Conservation (phyloP, 345 rosid genomes). For the Lumnitzera littorea region DNA sequence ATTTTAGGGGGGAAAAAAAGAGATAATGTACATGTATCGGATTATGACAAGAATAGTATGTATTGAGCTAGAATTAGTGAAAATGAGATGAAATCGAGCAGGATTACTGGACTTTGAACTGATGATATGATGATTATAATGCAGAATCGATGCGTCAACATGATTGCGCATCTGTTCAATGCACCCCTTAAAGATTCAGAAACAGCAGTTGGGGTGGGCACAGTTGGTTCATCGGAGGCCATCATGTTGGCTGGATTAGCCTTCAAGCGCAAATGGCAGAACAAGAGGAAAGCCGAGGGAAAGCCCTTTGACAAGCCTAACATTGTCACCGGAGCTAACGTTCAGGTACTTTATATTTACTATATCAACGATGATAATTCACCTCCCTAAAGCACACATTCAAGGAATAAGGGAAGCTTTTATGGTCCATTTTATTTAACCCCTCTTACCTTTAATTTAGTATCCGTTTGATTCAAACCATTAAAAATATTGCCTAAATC, state of each 20-base stretch:
- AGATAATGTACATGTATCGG: too few relatives aligned
- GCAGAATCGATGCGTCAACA: conserved; percentile 52
- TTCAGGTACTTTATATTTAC: conserved; percentile 23
- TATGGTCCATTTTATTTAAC: too few relatives aligned
- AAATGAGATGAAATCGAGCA: too few relatives aligned
- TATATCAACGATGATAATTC: too few relatives aligned
- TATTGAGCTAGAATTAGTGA: too few relatives aligned
- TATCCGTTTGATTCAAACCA: too few relatives aligned
- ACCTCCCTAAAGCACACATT: too few relatives aligned
- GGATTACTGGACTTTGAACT: background rate
- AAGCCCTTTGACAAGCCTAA: conserved; percentile 39
- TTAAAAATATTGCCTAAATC: too few relatives aligned
- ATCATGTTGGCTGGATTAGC: conserved; percentile 49
- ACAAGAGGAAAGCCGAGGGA: conserved; percentile 36
- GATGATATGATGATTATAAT: background rate
- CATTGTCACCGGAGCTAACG: conserved; percentile 55
- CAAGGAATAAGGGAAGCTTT: too few relatives aligned
- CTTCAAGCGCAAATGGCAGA: conserved; percentile 50
- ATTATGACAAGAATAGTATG: too few relatives aligned
- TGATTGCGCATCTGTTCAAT: conserved; percentile 47
- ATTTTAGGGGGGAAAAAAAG: too few relatives aligned
- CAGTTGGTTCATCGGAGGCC: conserved; percentile 51
- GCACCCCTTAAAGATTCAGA: conserved; percentile 44
- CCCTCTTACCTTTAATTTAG: too few relatives aligned
- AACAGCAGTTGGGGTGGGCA: conserved; percentile 39